phyloP scores from a whole-genome alignment of 164 flowering plant genomes.

The Vitis labrusca region DNA sequence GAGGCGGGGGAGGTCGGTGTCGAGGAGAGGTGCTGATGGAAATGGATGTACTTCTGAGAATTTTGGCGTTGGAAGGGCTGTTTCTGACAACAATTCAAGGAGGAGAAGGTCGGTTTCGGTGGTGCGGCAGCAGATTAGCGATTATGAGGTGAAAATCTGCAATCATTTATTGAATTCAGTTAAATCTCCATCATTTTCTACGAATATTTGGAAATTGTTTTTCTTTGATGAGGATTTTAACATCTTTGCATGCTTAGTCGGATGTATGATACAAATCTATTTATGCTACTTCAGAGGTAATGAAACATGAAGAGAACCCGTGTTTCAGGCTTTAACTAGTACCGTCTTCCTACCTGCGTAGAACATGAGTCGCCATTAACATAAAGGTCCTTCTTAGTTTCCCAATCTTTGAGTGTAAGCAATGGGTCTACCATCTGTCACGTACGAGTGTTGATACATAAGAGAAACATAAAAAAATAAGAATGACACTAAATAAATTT shows the following conservation, averaged over 20 bases:
- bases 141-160: constrained; percentile 63
- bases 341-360: too few relatives aligned
- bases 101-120: constrained; percentile 79
- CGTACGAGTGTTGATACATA: too few relatives aligned
- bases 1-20: constrained; percentile 86
- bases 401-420: too few relatives aligned
- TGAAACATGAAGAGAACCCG: too few relatives aligned
- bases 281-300: neutral
- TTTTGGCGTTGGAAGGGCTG: constrained; percentile 24
- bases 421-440: too few relatives aligned
- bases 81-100: constrained; percentile 30
- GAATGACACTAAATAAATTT: too few relatives aligned
- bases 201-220: neutral
- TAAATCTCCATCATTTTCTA: neutral
- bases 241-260: neutral
- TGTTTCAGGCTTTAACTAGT: too few relatives aligned
- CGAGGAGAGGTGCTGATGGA: constrained; percentile 43
- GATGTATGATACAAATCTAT: neutral
- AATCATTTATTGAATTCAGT: neutral
- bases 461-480: too few relatives aligned
- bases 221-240: neutral
- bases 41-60: constrained; percentile 17
- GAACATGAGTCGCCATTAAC: too few relatives aligned
- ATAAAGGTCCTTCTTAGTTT: too few relatives aligned
- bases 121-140: constrained; percentile 60